phyloP scores from a whole-genome alignment of 176 grass and related monocot genomes.

The Ensete ventricosum region DNA sequence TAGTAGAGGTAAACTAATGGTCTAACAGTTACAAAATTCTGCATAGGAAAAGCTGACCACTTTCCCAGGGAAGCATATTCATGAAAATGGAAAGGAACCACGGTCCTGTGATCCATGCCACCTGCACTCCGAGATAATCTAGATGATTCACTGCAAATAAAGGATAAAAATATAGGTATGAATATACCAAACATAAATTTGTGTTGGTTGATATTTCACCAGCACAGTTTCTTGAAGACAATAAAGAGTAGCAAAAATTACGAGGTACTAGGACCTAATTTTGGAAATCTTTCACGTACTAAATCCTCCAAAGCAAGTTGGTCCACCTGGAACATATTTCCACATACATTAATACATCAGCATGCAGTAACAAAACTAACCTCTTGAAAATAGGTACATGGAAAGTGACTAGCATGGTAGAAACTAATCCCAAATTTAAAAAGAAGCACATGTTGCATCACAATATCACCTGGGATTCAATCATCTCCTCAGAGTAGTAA shows the following conservation, averaged over 20 bases:
- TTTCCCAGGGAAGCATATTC: constrained; percentile 99
- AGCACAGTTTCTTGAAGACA: neutral
- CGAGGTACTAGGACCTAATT: constrained; percentile 51
- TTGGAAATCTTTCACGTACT: constrained; percentile 86
- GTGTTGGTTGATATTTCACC: neutral
- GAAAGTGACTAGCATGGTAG: neutral
- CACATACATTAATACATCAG: neutral
- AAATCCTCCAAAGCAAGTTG: constrained; percentile 97
- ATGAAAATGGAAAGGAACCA: constrained; percentile 99
- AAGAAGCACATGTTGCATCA: constrained; percentile 11
- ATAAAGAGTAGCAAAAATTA: constrained; percentile 7
- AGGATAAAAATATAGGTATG: constrained; percentile 10
- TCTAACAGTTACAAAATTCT: neutral
- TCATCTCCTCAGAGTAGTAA: constrained; percentile 99
- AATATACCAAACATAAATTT: constrained; percentile 4
- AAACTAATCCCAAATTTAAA: constrained; percentile 5
- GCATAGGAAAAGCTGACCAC: constrained; percentile 45
- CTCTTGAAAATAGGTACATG: neutral
- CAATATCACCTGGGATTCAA: constrained; percentile 74
- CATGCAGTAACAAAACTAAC: neutral
- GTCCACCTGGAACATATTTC: constrained; percentile 49
- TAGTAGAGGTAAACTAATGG: neutral
- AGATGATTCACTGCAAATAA: constrained; percentile 85
- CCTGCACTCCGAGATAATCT: constrained; percentile 94
- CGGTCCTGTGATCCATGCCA: constrained; percentile 95